Evolutionary conservation across 805 yeast species (phyloP).

Genomic region (Teunomyces atbi): DNA sequence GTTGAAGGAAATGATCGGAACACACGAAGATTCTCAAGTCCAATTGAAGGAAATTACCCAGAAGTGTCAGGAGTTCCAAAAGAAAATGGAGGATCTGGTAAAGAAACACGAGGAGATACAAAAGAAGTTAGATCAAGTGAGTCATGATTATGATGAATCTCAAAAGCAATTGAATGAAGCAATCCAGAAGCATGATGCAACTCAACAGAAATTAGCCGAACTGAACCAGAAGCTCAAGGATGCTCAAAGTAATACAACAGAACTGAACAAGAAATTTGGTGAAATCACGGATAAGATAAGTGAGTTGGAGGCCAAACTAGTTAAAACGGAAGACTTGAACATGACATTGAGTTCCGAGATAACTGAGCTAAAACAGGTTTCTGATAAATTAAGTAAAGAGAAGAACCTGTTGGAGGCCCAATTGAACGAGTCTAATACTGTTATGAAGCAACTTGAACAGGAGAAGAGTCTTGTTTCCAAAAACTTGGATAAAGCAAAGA

Average conservation of each 20-base stretch:
- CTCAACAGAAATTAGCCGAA: not conserved
- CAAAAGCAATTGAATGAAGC: not conserved
- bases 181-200: not conserved
- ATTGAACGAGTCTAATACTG: constrained; percentile 2
- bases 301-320: constrained; percentile 1
- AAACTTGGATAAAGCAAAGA: not conserved
- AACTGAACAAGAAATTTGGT: not conserved
- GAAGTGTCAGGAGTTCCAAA: not conserved
- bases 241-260: not conserved
- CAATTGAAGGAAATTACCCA: not conserved
- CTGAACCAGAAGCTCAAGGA: constrained; percentile 1
- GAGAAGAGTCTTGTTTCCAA: not conserved
- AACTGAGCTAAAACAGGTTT: not conserved
- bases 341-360: not conserved
- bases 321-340: not conserved
- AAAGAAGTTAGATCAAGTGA: not conserved
- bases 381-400: not conserved
- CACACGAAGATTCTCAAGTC: not conserved
- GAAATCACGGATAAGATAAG: not conserved
- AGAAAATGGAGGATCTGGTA: not conserved
- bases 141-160: not conserved
- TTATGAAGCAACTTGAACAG: constrained; percentile 2
- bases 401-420: constrained; percentile 4
- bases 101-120: not conserved
- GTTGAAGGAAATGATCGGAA: not conserved